Evolutionary conservation across 2,329 filamentous ascomycete species (phyloP).

Genomic region (Fusarium longipes): DNA sequence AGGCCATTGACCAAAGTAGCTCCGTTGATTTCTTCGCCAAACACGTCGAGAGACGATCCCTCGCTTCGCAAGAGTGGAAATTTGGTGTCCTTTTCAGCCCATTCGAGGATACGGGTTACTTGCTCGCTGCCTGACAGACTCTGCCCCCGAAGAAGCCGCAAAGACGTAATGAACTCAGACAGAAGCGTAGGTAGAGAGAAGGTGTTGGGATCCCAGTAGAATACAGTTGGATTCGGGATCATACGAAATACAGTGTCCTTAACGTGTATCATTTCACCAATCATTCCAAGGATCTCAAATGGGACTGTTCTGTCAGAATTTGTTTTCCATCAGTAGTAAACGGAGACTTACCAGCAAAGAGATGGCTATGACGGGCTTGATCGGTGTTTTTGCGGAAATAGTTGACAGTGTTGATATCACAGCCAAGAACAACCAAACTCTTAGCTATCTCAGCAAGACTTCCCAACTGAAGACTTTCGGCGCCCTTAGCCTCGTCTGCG

Average conservation of each 20-base stretch:
- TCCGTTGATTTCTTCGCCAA: slow-evolving; percentile 24
- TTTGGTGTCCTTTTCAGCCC: slow-evolving; percentile 26
- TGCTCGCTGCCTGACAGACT: slow-evolving; percentile 6
- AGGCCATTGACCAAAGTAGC: slow-evolving; percentile 29
- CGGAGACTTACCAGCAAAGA: slow-evolving; percentile 35
- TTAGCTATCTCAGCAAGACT: slow-evolving; percentile 50
- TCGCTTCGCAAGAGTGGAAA: slow-evolving; percentile 18
- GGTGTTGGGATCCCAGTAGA: slow-evolving; percentile 34
- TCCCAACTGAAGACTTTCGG: slow-evolving; percentile 49
- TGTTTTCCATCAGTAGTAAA: background rate
- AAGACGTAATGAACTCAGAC: slow-evolving; percentile 10
- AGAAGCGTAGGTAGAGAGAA: slow-evolving; percentile 31
- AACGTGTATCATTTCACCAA: slow-evolving; percentile 52
- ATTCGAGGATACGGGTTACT: slow-evolving; percentile 13
- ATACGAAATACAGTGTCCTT: slow-evolving; percentile 54
- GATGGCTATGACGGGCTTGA: slow-evolving; percentile 29
- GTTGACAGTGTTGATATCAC: slow-evolving; percentile 50
- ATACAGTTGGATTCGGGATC: slow-evolving; percentile 55
- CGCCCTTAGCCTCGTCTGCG: slow-evolving; percentile 35
- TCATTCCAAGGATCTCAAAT: slow-evolving; percentile 54
- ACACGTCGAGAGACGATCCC: slow-evolving; percentile 23
- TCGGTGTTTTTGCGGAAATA: slow-evolving; percentile 44
- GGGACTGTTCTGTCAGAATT: slow-evolving; percentile 9
- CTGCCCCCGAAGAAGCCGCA: background rate
- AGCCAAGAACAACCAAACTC: slow-evolving; percentile 55